These are phyloP conservation scores for Penicillium lividum DNA, from an alignment of 495 filamentous ascomycete genomes.

Conservation along the genomic window DNA sequence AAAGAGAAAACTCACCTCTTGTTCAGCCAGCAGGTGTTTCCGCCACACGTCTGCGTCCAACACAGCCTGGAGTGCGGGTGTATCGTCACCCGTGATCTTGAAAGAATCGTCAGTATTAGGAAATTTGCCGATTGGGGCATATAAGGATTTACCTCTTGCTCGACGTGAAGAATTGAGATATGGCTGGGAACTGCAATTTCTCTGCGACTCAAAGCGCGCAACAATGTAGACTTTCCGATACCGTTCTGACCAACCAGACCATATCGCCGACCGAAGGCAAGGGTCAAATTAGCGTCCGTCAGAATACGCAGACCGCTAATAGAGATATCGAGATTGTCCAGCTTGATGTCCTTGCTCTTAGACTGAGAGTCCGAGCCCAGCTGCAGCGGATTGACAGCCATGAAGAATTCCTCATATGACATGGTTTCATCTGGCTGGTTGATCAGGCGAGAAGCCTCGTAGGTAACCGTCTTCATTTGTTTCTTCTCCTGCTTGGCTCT, in stretches of 20 bases:
- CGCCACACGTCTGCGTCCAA: slow-evolving; percentile 98
- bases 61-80: slow-evolving; percentile 90
- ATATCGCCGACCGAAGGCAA: slow-evolving; percentile 92
- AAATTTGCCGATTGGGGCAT: neutral
- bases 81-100: slow-evolving; percentile 94
- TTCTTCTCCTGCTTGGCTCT: slow-evolving; percentile 98
- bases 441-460: slow-evolving; percentile 90
- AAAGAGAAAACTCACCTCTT: slow-evolving; percentile 59
- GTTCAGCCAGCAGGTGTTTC: slow-evolving; percentile 89
- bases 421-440: slow-evolving; percentile 73
- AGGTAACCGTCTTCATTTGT: slow-evolving; percentile 94
- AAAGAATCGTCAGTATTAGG: slow-evolving; percentile 12
- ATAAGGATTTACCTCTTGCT: slow-evolving; percentile 73
- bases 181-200: slow-evolving; percentile 93
- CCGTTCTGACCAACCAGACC: slow-evolving; percentile 98
- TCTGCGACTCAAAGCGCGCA: slow-evolving; percentile 88
- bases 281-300: slow-evolving; percentile 82
- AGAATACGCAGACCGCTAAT: slow-evolving; percentile 89
- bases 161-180: slow-evolving; percentile 98
- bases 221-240: slow-evolving; percentile 96
- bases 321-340: slow-evolving; percentile 91
- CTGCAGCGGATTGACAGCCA: slow-evolving; percentile 97
- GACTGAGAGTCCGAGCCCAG: slow-evolving; percentile 67
- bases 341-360: slow-evolving; percentile 99
- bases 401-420: slow-evolving; percentile 99